Evolutionary conservation across 2,329 filamentous ascomycete species (phyloP).

Genomic region (Colletotrichum chrysophilum): DNA sequence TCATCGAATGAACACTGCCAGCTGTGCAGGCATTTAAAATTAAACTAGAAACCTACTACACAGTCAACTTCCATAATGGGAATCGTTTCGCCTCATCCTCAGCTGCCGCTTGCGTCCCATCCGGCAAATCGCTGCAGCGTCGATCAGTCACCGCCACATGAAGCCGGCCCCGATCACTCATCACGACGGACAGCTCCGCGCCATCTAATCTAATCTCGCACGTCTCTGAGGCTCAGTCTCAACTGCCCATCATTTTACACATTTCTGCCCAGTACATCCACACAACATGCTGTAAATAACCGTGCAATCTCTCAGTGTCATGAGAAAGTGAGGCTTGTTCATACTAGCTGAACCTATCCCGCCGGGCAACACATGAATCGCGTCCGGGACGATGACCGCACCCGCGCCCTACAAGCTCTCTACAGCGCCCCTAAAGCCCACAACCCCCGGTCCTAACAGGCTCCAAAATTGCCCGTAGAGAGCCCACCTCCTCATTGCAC

Average conservation of each 20-base stretch:
- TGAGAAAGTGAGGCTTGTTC: not conserved
- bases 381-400: not conserved
- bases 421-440: not conserved
- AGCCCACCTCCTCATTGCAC: not conserved
- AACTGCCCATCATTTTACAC: not conserved
- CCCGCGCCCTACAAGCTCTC: not conserved
- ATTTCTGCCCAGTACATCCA: not conserved
- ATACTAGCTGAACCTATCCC: not conserved
- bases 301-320: not conserved
- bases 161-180: not conserved
- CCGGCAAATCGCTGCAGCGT: not conserved
- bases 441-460: not conserved
- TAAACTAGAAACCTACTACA: not conserved
- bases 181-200: not conserved
- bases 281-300: not conserved
- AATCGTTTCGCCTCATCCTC: not conserved
- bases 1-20: not conserved
- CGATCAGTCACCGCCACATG: not conserved
- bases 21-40: not conserved
- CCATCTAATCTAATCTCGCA: not conserved
- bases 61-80: not conserved
- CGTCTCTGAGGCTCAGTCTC: not conserved
- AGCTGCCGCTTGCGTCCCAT: not conserved
- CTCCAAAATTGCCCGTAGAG: not conserved
- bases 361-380: not conserved